Evolutionary conservation across 2,329 filamentous ascomycete genomes (phyloP).

Genomic region (Botrytis elliptica): DNA sequence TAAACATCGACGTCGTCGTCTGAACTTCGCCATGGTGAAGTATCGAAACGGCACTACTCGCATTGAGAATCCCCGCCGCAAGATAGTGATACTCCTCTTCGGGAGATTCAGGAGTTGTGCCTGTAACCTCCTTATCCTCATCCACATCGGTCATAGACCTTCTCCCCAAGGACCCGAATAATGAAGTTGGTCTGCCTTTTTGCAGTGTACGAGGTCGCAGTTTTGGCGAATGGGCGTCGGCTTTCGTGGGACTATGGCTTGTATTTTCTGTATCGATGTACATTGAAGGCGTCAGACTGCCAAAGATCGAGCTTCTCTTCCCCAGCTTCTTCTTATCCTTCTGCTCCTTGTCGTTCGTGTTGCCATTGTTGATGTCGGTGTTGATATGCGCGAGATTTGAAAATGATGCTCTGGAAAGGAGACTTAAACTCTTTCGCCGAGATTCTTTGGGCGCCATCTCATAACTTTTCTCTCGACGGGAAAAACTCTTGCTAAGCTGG

Average conservation of each 20-base stretch:
- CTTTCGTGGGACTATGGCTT: constrained; percentile 29
- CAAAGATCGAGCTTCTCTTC: constrained; percentile 36
- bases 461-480: constrained; percentile 20
- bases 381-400: constrained; percentile 34
- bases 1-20: constrained; percentile 66
- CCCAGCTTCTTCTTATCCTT: constrained; percentile 35
- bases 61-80: constrained; percentile 20
- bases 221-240: constrained; percentile 31
- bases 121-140: constrained; percentile 29
- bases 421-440: constrained; percentile 37
- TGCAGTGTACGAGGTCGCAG: constrained; percentile 35
- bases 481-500: constrained; percentile 18
- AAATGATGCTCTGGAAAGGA: constrained; percentile 33
- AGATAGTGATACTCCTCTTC: constrained; percentile 26
- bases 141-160: constrained; percentile 35
- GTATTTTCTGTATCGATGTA: constrained; percentile 27
- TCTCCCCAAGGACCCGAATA: constrained; percentile 40
- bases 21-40: constrained; percentile 69
- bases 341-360: constrained; percentile 28
- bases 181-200: constrained; percentile 37
- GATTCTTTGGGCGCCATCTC: constrained; percentile 35
- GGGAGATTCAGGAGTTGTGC: constrained; percentile 33
- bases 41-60: constrained; percentile 44
- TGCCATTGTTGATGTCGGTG: constrained; percentile 27
- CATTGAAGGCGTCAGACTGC: constrained; percentile 24